These are phyloP conservation scores for Eragrostis nindensis DNA, from an alignment of 176 grass and related monocot species.

Conservation along the genomic window DNA sequence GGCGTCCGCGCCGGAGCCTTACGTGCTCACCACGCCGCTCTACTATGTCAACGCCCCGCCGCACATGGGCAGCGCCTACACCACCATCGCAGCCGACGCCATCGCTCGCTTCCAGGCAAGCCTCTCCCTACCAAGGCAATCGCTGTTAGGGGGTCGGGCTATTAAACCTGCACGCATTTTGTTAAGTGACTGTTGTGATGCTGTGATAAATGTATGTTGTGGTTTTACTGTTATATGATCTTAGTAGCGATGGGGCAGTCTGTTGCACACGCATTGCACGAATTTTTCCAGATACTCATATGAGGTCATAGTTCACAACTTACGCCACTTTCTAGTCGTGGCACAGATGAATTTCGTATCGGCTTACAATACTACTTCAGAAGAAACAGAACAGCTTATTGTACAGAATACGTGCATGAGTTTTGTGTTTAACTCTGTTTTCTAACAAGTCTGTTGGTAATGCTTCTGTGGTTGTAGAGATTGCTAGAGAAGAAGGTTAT, in stretches of 20 bases:
- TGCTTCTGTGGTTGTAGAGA: slow-evolving; percentile 62
- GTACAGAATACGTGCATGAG: neutral
- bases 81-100: slow-evolving; percentile 94
- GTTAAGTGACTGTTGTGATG: neutral
- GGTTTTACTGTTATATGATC: slow-evolving; percentile 2
- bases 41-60: slow-evolving; percentile 97
- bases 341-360: neutral
- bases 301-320: neutral
- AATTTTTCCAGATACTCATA: neutral
- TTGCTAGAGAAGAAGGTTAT: slow-evolving; percentile 81
- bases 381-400: neutral
- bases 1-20: slow-evolving; percentile 31
- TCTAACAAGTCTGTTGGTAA: neutral
- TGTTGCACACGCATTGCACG: neutral
- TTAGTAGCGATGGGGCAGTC: neutral
- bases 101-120: slow-evolving; percentile 92
- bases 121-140: neutral
- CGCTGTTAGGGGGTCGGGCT: neutral
- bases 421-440: neutral
- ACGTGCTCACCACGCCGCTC: slow-evolving; percentile 90
- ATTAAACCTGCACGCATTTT: neutral
- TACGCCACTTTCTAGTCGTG: neutral
- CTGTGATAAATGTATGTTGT: neutral
- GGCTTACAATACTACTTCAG: neutral
- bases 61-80: slow-evolving; percentile 99